Evolutionary conservation across 441 rosid species (phyloP), one percentile per base, ranked within the genome.

Genomic region (Breynia disticha): DNA sequence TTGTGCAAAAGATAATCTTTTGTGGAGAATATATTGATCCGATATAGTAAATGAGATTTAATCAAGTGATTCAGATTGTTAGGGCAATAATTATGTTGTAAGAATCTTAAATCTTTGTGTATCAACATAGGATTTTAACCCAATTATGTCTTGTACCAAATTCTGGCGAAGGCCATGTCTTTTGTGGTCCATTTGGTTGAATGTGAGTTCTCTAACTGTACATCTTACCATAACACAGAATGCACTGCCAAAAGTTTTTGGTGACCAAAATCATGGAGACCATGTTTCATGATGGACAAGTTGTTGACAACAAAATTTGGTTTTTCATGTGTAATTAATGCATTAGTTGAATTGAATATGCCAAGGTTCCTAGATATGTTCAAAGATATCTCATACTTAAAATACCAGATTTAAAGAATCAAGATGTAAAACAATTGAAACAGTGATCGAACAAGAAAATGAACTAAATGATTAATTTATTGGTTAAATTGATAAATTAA

Each of bases 101-200:
- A 66, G 72, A 71, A 62, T 71, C 76, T 72, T 62, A 46, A 57
- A 64, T 62, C 63, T 5, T 61, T 52, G 42, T 67, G 62, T 62
- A 55, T 48, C 52, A 63, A 63, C 58, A 56, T 53, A 57, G 61
- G 69, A 75, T 56, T 16, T 47, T 66, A 76, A 52, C 73, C 56
- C 65, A 70, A 65, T 70, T 60, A 75, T 70, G 16, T 46, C 61
- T 7, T 49, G 35, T 53, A 62, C 63, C 67, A 55, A 63, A 38
- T 58, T 45, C 15, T 54, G 44, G 64, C 62, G 19, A 46, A 61
- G 12, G 28, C 46, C 52, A 24, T 32, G 13, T 55, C 46, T 18
- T 38, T 4, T n/a, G 54, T 41, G 49, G 54, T 42, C 54, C 65
- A 49, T 53, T 46, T 52, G 5, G 44, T 11, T 49, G 15, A 22